Base-by-base conservation (phyloP, 2,329 filamentous ascomycete genomes). In the Colletotrichum sansevieriae region DNA sequence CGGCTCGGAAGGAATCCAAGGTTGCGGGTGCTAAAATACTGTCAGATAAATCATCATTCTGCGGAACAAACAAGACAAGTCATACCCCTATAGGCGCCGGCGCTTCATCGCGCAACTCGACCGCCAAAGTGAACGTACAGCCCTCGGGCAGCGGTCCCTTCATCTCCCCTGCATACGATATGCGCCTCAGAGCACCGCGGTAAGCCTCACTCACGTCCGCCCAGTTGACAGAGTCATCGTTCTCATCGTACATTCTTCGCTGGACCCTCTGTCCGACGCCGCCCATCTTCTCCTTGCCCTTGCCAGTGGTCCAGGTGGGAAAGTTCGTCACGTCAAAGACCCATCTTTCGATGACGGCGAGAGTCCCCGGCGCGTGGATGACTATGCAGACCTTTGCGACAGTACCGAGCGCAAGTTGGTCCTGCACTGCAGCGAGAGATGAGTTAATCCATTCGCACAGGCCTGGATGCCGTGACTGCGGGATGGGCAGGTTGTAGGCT, bases 371-470 rank as follows among this genome's bases (percentile, higher is more conserved):
- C 1, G 77, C 77, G 64, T 86, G 85, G 67, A 88, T 75, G 5
- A 84, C 83, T 47, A 88, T 75, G 37, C 81, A 84, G 52, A 88
- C 77, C 60, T 83, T 81, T 25, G 81, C 77, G 13, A 83, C 85
- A 54, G 78, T 68, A 29, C 84, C 86, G 10, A 83, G 86, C 55
- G 92, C 85, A 41, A 97, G 84, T 80, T 97, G 91, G 3, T 83
- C 84, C 68, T 88, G 85, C 22, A 94, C 87, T 41, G 93, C 91
- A 71, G 89, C 83, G 47, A 96, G 88, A 72, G 94, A 93, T 77
- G 96, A 92, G 76, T 86, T 88, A 79, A 97, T 90, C 92, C 95
- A 98, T 74, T 89, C 83, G 84, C 93, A 97, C 72, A 97, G 92
- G 73, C 88, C 88, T 0, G 95, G 93, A 79, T 97, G 94, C 66